Evolutionary conservation across 169 alveolate genomes (phyloP), one percentile per base, ranked within the genome.

Genomic region (Eimeria zaria): DNA sequence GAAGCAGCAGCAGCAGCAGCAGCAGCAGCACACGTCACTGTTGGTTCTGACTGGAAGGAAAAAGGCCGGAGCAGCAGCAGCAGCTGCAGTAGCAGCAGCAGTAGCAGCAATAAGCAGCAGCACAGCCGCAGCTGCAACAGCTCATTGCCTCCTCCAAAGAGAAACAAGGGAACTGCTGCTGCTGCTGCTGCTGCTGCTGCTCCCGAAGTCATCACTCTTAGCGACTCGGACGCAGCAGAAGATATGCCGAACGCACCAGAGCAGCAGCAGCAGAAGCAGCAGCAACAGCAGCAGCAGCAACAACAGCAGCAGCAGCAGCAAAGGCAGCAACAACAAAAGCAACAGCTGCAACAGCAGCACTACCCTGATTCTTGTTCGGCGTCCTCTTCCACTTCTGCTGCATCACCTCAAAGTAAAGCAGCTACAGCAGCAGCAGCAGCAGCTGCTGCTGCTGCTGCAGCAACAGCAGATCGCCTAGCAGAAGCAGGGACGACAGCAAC

Each of bases 231-330:
- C 22, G 16, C 64, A 16, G 46, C 89, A 51, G 89, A 81, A 16
- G 89, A 51, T 48, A 4, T 9, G 27, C 24, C 4, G 44, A 8
- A 30, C 48, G 30, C 9, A 22, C 30, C 41, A 80, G 39, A 74
- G 78, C 85, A 27, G 53, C 85, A 74, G 53, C 58, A 74, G 85
- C 85, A 48, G 69, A 44, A 80, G 69, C 71, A 80, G 36, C 39
- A 24, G 89, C 89, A 51, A n/a, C 46, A 51, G 71, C 48, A 33
- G 89, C 89, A 51, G 87, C 89, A 81, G 71, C 89, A n/a, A n/a
- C n/a, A n/a, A n/a, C n/a, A n/a, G n/a, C n/a, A n/a, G n/a, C n/a
- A n/a, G n/a, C n/a, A n/a, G n/a, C n/a, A n/a, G n/a, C n/a, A n/a
- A n/a, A n/a, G n/a, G n/a, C n/a, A n/a, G n/a, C n/a, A n/a, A n/a